Base-by-base conservation (phyloP, 305 asterid species). In the Nicotiana rustica region DNA sequence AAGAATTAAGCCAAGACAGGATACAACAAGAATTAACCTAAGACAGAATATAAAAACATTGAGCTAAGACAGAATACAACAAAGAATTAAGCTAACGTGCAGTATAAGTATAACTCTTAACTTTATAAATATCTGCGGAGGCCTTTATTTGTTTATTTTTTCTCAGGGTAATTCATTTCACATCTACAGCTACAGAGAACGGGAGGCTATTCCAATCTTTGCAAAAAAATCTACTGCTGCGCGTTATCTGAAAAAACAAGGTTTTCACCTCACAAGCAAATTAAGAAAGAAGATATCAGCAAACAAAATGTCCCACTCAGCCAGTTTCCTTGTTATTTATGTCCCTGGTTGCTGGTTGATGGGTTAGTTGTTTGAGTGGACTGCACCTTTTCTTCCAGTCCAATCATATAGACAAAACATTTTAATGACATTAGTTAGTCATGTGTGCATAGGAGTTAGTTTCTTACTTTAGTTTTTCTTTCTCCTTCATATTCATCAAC, bases 31-130 rank as follows among this genome's bases (percentile, higher is more conserved):
- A 41, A 7, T 41, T 41, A 41, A 41, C 12, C 49, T 7, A 41
- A 41, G 49, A 41, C 12, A 41, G 49, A 41, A 41, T 41, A 8
- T 41, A 8, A 41, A 41, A 41, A 41, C 49, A 41, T 41, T 41
- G 8, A 41, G 49, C 49, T 41, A 41, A 41, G 77, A 79, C 41
- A 86, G 77, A 86, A 79, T 57, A 62, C 68, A 82, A 61, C 21
- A 56, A 56, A 35, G 60, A n/a, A 85, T 75, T 83, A 80, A 85
- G 81, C 59, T 60, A 68, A n/a, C 83, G 80, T 78, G 67, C 13
- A 81, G 47, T 13, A 33, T 25, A 25, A 25, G 29, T 25, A 25
- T 49, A 35, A 64, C 29, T 12, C 21, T 29, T 47, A 33, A 38
- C 10, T 25, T 33, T n/a, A 70, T 18, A 47, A 77, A 15, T 29